phyloP scores from a whole-genome alignment of 768 basidiomycete genomes.

The Exidia glandulosa region DNA sequence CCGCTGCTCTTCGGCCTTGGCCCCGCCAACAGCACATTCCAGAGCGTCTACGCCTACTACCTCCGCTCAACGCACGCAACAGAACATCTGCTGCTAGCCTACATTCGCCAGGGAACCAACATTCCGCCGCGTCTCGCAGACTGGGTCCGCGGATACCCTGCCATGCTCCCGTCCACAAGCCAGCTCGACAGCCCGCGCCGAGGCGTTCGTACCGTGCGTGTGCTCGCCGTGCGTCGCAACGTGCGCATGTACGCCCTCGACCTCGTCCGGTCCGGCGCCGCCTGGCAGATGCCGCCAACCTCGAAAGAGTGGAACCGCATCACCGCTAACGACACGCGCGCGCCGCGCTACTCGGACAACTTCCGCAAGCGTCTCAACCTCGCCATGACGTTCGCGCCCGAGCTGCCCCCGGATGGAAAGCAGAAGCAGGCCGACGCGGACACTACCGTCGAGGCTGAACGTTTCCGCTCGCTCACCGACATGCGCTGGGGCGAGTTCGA shows the following conservation, averaged over 20 bases:
- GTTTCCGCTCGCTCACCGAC: slow-evolving; percentile 73
- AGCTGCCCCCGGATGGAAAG: slow-evolving; percentile 20
- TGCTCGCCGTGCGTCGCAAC: slow-evolving; percentile 66
- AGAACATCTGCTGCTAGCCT: slow-evolving; percentile 87
- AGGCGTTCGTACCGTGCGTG: slow-evolving; percentile 66
- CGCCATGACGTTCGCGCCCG: slow-evolving; percentile 47
- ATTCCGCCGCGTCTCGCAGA: slow-evolving; percentile 81
- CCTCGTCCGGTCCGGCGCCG: slow-evolving; percentile 54
- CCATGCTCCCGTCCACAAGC: slow-evolving; percentile 57
- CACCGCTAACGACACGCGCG: slow-evolving; percentile 40
- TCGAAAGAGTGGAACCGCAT: slow-evolving; percentile 76
- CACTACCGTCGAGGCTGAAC: slow-evolving; percentile 37
- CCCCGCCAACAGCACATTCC: slow-evolving; percentile 36
- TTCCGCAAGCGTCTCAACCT: slow-evolving; percentile 73
- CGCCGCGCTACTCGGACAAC: slow-evolving; percentile 60
- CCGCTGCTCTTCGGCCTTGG: slow-evolving; percentile 82
- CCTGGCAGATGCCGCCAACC: slow-evolving; percentile 33
- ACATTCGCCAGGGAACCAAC: slow-evolving; percentile 44
- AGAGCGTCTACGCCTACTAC: slow-evolving; percentile 55
- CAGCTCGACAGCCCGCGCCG: slow-evolving; percentile 37
- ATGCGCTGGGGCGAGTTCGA: slow-evolving; percentile 91
- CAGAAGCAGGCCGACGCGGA: slow-evolving; percentile 23
- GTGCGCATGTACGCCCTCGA: slow-evolving; percentile 84
- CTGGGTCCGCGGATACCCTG: slow-evolving; percentile 85
- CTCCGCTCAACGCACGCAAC: slow-evolving; percentile 76